Base-by-base conservation (phyloP, 352 stramenopile species). In the Phytophthora meadii region DNA sequence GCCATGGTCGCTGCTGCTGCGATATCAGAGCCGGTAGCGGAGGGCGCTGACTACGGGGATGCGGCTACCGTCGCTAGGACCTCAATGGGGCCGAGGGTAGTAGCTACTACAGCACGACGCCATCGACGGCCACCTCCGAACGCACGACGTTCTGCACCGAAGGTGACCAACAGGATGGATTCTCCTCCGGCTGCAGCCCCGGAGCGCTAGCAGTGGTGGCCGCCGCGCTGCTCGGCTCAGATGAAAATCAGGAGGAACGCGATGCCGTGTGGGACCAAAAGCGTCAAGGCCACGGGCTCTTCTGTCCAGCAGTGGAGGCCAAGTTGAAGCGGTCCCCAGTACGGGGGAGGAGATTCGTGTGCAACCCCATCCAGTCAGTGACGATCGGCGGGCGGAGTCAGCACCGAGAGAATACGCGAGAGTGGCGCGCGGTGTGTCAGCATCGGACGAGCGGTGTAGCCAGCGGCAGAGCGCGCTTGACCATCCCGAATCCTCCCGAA, bases 261-360 rank as follows among this genome's bases (percentile, higher is more conserved):
- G 42, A 61, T 61, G 51, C 41, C 42, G 54, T 61, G 54, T 61
- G 42, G 54, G 41, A 58, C 42, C 19, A 53, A 61, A 27, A 22
- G 36, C 37, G 39, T 10, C 51, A 54, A 17, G 32, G 61, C 45
- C 30, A 54, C 4, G 39, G 57, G 57, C 58, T 66, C 51, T 61
- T 68, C 53, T 56, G 60, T 59, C 27, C 27, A 42, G 45, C 54
- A 36, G 44, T 39, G 22, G 30, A 28, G 42, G 30, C 47, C 48
- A 70, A 65, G 57, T 66, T 72, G 54, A 73, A 70, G 63, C 53
- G 63, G 68, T 59, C 56, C 63, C 56, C 56, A 64, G 56, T 41
- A 47, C 42, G 36, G 30, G n/a, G 22, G 27, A 17, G 37, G 34
- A 59, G 57, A 67, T 52, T 53, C 48, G 25, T 59, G 68, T 76